phyloP scores from a whole-genome alignment of 2,329 filamentous ascomycete species.

The Exophiala sp. region DNA sequence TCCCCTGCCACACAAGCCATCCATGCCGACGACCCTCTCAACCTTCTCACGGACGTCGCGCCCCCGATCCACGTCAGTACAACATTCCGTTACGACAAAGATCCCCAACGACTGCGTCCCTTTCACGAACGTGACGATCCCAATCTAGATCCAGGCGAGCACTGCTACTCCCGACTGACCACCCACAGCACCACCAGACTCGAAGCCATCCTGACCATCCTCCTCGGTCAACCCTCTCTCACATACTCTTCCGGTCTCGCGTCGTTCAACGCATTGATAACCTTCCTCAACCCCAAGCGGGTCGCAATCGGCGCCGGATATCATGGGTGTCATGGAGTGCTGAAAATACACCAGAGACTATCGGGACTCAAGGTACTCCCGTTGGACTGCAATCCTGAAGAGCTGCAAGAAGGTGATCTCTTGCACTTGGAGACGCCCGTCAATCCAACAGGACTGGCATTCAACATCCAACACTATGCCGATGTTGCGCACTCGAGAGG shows the following conservation, averaged over 20 bases:
- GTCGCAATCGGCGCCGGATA: conserved; percentile 83
- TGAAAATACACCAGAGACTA: conserved; percentile 69
- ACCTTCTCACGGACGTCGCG: conserved; percentile 72
- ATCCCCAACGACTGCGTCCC: conserved; percentile 64
- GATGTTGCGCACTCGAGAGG: conserved; percentile 67
- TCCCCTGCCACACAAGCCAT: conserved; percentile 66
- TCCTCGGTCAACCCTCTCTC: conserved; percentile 66
- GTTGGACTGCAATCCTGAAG: conserved; percentile 63
- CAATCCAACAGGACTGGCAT: conserved; percentile 83
- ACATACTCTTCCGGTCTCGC: conserved; percentile 83
- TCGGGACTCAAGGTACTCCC: conserved; percentile 70
- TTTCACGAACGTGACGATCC: conserved; percentile 45
- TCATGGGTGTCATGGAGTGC: conserved; percentile 88
- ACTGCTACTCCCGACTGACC: conserved; percentile 79
- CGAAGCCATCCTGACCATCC: conserved; percentile 72
- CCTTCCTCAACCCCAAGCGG: conserved; percentile 76
- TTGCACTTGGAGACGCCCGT: conserved; percentile 91
- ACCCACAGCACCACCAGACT: conserved; percentile 80
- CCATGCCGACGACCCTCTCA: conserved; percentile 77
- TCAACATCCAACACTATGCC: conserved; percentile 68
- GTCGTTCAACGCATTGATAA: conserved; percentile 82
- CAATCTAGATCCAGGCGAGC: conserved; percentile 37
- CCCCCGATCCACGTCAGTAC: conserved; percentile 88
- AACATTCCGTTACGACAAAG: conserved; percentile 74
- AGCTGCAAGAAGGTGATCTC: conserved; percentile 73